Evolutionary conservation across 2,329 filamentous ascomycete genomes (phyloP), one percentile per base, ranked within the genome.

Genomic region (Fusarium guadeloupense): DNA sequence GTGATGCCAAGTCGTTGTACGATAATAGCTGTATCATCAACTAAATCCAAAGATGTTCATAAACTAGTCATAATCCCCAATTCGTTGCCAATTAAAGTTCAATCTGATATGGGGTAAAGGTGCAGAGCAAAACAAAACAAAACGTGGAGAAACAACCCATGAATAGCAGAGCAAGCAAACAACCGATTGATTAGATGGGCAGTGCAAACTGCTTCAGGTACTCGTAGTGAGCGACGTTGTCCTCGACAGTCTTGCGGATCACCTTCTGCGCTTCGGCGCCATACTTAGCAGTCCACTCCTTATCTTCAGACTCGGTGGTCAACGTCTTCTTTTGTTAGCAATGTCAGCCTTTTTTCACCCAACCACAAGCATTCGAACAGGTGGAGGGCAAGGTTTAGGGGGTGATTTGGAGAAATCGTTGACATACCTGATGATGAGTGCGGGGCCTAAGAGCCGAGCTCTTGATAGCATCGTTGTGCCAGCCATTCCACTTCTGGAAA

Each of bases 401-500:
- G 47, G 41, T 43, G 53, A 64, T 58, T 51, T 9, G 26, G 43
- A 46, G 37, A 64, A 62, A 62, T 54, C 53, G 41, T 48, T 5
- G 46, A 76, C 83, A 75, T 76, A 88, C 85, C 74, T 85, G 81
- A 21, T 86, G 84, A 64, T 88, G 83, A 39, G 82, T 81, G 71
- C 91, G 83, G 3, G 91, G 86, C 73, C 89, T 89, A 70, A 99
- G 79, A 59, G 87, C 88, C 31, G 83, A 89, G 72, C 91, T 96
- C 66, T 90, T 82, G 68, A 98, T 91, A 13, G 93, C 95, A 80
- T 98, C 95, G 67, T 98, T 91, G 75, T 98, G 95, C 79, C 96
- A 98, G 10, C 95, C 95, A 67, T 88, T 90, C 95, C 95, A 98
- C 80, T 99, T 98, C 78, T 93, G 92, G 78, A 98, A 98, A 16